Conservation (phyloP, 345 rosid genomes). For the Excoecaria agallocha region DNA sequence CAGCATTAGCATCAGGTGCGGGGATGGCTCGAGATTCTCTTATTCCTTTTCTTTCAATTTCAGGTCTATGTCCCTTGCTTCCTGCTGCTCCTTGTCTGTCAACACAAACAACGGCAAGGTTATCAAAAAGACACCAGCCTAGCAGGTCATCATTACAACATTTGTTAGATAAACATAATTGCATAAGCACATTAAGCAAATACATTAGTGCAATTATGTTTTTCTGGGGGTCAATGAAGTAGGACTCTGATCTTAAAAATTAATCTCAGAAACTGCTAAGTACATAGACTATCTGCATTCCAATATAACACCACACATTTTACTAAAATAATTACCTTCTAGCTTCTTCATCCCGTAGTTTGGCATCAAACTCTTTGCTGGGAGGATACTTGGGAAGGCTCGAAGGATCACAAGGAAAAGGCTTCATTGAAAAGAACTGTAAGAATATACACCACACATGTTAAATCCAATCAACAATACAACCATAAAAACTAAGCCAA, state of each 20-base stretch:
- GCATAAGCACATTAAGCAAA: conserved; percentile 1
- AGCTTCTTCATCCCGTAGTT: conserved; percentile 85
- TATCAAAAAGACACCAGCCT: neutral
- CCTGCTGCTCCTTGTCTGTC: conserved; percentile 74
- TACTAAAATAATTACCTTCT: conserved; percentile 60
- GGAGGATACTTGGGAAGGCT: conserved; percentile 97
- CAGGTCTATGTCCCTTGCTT: conserved; percentile 67
- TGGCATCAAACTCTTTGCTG: conserved; percentile 97
- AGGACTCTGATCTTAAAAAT: neutral
- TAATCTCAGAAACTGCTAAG: neutral
- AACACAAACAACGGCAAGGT: conserved; percentile 19
- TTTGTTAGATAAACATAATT: neutral
- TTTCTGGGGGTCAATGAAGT: neutral
- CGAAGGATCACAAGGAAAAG: conserved; percentile 92
- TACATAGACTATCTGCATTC: neutral
- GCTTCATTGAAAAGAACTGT: conserved; percentile 80
- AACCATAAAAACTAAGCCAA: neutral
- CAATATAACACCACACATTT: neutral
- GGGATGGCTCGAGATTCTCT: conserved; percentile 94
- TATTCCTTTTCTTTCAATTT: conserved; percentile 64
- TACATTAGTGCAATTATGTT: neutral
- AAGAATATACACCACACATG: conserved; percentile 23
- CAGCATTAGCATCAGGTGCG: conserved; percentile 97
- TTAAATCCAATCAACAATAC: conserved; percentile 7
- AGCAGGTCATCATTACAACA: neutral